phyloP scores from a whole-genome alignment of 164 flowering plant genomes.

The Tetracentron sinense region DNA sequence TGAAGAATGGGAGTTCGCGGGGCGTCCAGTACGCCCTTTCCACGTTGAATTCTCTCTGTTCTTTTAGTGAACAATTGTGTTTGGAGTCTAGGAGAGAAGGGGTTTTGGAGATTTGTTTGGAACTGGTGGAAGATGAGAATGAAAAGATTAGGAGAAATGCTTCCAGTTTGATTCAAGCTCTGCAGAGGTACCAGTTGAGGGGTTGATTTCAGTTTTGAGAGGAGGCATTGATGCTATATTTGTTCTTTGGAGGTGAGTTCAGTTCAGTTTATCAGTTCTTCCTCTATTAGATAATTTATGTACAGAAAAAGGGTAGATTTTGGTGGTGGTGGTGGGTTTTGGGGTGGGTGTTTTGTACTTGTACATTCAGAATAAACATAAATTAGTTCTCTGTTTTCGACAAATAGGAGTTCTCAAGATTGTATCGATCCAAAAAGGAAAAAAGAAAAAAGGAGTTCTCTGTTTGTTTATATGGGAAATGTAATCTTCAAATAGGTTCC shows the following conservation, averaged over 20 bases:
- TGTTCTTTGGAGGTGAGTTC: constrained; percentile 25
- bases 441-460: too few relatives aligned
- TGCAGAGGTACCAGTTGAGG: constrained; percentile 25
- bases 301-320: constrained; percentile 34
- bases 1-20: constrained; percentile 55
- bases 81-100: constrained; percentile 51
- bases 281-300: constrained; percentile 29
- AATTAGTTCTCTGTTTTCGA: constrained; percentile 4
- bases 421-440: too few relatives aligned
- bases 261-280: constrained; percentile 15
- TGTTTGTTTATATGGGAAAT: constrained; percentile 7
- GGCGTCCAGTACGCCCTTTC: constrained; percentile 61
- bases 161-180: constrained; percentile 48
- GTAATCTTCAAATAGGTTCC: background rate
- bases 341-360: constrained; percentile 16
- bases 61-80: constrained; percentile 34
- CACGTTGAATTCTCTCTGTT: constrained; percentile 54
- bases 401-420: too few relatives aligned
- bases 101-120: constrained; percentile 54
- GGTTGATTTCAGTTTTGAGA: constrained; percentile 11
- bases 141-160: constrained; percentile 82
- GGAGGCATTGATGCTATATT: background rate
- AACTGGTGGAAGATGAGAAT: constrained; percentile 73
- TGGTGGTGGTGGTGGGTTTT: background rate
- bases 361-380: constrained; percentile 22